These are phyloP conservation scores for Chlorella sp. DNA, from an alignment of 139 green algal genomes.

Conservation along the genomic window DNA sequence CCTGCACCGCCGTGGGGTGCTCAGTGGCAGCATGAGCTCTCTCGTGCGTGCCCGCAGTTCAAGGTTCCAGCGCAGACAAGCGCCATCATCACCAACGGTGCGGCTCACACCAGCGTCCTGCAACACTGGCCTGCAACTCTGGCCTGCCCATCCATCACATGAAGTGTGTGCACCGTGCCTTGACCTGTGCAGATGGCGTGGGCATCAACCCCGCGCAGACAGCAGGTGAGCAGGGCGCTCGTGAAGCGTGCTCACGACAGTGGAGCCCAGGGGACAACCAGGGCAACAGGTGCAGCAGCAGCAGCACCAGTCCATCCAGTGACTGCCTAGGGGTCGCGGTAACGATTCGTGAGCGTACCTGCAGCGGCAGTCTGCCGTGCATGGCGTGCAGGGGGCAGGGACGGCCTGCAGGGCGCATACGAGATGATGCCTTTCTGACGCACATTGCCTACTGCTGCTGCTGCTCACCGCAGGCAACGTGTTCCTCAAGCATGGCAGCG, in stretches of 20 bases:
- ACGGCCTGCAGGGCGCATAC: not conserved
- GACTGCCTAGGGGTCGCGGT: not conserved
- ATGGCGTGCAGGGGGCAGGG: not conserved
- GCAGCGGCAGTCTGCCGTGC: not conserved
- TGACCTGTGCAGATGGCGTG: conserved; percentile 72
- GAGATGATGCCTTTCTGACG: not conserved
- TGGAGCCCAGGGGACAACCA: too few species aligned
- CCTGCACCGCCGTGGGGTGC: not conserved
- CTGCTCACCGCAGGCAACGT: conserved; percentile 70
- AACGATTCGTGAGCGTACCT: not conserved
- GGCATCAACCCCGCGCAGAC: conserved; percentile 95
- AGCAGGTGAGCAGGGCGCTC: conserved; percentile 44
- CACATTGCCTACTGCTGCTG: not conserved
- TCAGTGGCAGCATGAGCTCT: not conserved
- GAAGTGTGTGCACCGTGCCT: not conserved
- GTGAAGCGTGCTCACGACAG: too few species aligned
- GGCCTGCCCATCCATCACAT: not conserved
- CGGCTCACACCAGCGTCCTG: not conserved
- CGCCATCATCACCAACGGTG: conserved; percentile 91
- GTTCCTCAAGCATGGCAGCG: conserved; percentile 94
- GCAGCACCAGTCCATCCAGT: conserved; percentile 1
- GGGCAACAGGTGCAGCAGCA: not conserved
- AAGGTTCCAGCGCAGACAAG: conserved; percentile 83
- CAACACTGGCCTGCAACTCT: not conserved
- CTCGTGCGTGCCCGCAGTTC: conserved; percentile 59